Percentiles rank a stretch among this genome's conserved stretches.
Evolutionary conservation across 305 asterid genomes (phyloP).

Genomic region (Fraxinus velutina): DNA sequence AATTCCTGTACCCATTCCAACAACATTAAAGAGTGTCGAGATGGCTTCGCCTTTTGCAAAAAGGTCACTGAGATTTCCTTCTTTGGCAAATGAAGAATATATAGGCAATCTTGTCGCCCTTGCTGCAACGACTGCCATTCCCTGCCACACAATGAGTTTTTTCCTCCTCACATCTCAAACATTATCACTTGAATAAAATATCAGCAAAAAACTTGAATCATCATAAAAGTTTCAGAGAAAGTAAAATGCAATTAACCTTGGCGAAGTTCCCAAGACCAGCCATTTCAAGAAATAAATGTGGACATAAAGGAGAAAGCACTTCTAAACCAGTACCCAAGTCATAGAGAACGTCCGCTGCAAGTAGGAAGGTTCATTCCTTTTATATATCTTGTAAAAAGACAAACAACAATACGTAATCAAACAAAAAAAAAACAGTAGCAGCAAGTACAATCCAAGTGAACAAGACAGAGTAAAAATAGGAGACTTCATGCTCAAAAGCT

Average conservation of each 20-base stretch:
- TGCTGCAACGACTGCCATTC: constrained; percentile 99
- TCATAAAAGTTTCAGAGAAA: neutral
- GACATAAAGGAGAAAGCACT: constrained; percentile 90
- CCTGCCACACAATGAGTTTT: constrained; percentile 45
- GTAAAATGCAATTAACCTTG: constrained; percentile 51
- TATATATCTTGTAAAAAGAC: constrained; percentile 8
- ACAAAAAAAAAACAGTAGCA: neutral
- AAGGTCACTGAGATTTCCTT: constrained; percentile 96
- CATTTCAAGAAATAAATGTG: constrained; percentile 91
- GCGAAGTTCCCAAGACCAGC: constrained; percentile 99
- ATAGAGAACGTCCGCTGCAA: constrained; percentile 90
- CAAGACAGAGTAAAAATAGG: neutral
- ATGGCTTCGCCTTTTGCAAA: constrained; percentile 99
- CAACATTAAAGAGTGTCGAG: constrained; percentile 81
- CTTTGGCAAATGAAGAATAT: constrained; percentile 93
- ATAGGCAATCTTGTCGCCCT: constrained; percentile 95
- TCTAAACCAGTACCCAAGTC: constrained; percentile 93
- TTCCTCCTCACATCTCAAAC: constrained; percentile 3
- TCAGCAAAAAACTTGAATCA: neutral
- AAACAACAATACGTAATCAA: constrained; percentile 1
- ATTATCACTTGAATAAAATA: constrained; percentile 1
- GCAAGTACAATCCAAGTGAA: neutral
- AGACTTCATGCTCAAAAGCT: constrained; percentile 4
- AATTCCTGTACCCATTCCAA: constrained; percentile 89
- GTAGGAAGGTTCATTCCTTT: constrained; percentile 23